Evolutionary conservation across 495 filamentous ascomycete genomes (phyloP), one percentile per base, ranked within the genome.

Genomic region (Pseudevernia furfuracea): DNA sequence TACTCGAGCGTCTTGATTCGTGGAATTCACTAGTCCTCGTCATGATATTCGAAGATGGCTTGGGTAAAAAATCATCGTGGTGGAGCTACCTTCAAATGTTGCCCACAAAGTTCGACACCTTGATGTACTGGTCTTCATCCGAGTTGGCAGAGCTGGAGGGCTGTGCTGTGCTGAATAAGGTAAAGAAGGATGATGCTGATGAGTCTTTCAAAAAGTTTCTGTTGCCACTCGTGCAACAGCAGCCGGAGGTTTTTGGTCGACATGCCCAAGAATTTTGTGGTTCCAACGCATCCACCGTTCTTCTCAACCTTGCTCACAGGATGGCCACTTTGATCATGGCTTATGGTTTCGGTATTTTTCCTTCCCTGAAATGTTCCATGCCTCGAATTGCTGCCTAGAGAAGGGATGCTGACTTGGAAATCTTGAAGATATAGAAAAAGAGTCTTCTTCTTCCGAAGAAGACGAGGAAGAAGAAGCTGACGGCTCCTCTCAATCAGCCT

Each of bases 321-420:
- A 89, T 96, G 84, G 92, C 88, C 0, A 91, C 87, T 19, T 81
- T 87, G 21, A 94, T 96, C 52, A 96, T 97, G 92, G 88, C 91
- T 7, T 97, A 97, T 72, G 92, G 91, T 3, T 97, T 97, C 69
- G 93, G n/a, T n/a, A n/a, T n/a, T n/a, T n/a, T n/a, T n/a, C n/a
- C n/a, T n/a, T n/a, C n/a, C n/a, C n/a, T n/a, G n/a, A n/a, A n/a
- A n/a, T n/a, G n/a, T n/a, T n/a, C n/a, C n/a, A n/a, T n/a, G n/a
- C n/a, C n/a, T n/a, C n/a, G n/a, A n/a, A n/a, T n/a, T n/a, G n/a
- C n/a, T n/a, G n/a, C n/a, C n/a, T n/a, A n/a, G n/a, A n/a, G n/a
- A n/a, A n/a, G n/a, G n/a, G n/a, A n/a, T n/a, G n/a, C n/a, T n/a
- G n/a, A n/a, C n/a, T n/a, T n/a, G n/a, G n/a, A n/a, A n/a, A n/a